Percentiles rank a stretch among this genome's conserved stretches.
Evolutionary conservation across 352 stramenopile genomes (phyloP).

Genomic region (Thalassiosira sp.): DNA sequence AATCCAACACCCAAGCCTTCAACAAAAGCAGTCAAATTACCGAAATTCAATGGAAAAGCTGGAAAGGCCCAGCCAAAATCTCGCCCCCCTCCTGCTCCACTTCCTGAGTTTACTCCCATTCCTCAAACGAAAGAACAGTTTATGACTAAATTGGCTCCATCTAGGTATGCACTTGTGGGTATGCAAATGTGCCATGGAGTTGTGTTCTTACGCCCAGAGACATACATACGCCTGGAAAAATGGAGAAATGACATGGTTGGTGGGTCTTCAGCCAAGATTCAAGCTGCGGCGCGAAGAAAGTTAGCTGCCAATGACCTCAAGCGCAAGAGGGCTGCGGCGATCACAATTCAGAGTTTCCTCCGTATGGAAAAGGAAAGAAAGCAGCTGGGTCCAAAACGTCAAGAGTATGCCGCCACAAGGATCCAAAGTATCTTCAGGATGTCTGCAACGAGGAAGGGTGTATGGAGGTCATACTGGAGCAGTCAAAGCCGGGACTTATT

Average conservation of each 20-base stretch:
- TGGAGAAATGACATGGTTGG: conserved; percentile 45
- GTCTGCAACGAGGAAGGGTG: conserved; percentile 40
- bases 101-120: conserved; percentile 39
- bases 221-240: conserved; percentile 51
- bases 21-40: not conserved
- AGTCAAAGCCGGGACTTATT: conserved; percentile 66
- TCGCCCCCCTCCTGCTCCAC: conserved; percentile 11
- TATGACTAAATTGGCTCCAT: conserved; percentile 29
- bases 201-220: conserved; percentile 63
- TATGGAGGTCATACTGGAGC: conserved; percentile 54
- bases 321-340: conserved; percentile 21
- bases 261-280: conserved; percentile 59
- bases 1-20: not conserved
- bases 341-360: conserved; percentile 49
- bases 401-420: conserved; percentile 44
- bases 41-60: not conserved
- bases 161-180: conserved; percentile 47
- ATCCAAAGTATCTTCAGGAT: conserved; percentile 64
- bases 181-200: conserved; percentile 70
- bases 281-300: conserved; percentile 46
- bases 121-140: conserved; percentile 51
- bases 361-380: conserved; percentile 38
- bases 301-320: conserved; percentile 33
- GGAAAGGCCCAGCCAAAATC: not conserved
- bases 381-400: conserved; percentile 32